These are phyloP conservation scores for Eleusine coracana DNA, from an alignment of 176 grass and related monocot genomes.

Conservation along the genomic window DNA sequence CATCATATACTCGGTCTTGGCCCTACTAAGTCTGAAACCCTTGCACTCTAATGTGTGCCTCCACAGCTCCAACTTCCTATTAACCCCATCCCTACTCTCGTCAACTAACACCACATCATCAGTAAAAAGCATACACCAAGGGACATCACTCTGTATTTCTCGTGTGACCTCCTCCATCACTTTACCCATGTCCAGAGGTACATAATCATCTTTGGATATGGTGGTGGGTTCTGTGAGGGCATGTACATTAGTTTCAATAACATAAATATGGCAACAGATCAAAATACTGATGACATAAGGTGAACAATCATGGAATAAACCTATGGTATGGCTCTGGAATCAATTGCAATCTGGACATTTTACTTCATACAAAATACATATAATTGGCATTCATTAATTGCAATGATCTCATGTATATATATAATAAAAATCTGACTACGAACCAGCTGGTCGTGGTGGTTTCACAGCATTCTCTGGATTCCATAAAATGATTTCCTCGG, in stretches of 20 bases:
- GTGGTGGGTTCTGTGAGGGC: conserved; percentile 1
- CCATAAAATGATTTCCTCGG: conserved; percentile 50
- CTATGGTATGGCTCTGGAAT: conserved; percentile 20
- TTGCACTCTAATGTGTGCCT: no score
- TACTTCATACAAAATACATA: background rate
- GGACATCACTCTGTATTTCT: no score
- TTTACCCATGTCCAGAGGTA: conserved; percentile 14
- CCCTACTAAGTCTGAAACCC: no score
- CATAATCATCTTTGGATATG: conserved; percentile 14
- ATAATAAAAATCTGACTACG: conserved; percentile 4
- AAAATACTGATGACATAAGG: conserved; percentile 10
- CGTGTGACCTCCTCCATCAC: no score
- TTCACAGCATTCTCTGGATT: conserved; percentile 32
- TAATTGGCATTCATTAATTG: background rate
- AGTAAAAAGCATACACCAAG: no score
- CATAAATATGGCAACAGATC: background rate
- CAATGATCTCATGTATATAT: conserved; percentile 12
- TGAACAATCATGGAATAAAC: background rate
- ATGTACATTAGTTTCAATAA: conserved; percentile 22
- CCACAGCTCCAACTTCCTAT: no score
- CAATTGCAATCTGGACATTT: conserved; percentile 2
- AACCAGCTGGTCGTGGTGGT: conserved; percentile 19
- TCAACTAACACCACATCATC: no score
- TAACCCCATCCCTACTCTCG: no score
- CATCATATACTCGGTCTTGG: no score